A percentile compares a stretch with the other conserved stretches of the same genome.
phyloP scores from a whole-genome alignment of 768 basidiomycete species.

The Nidularia pulvinata region DNA sequence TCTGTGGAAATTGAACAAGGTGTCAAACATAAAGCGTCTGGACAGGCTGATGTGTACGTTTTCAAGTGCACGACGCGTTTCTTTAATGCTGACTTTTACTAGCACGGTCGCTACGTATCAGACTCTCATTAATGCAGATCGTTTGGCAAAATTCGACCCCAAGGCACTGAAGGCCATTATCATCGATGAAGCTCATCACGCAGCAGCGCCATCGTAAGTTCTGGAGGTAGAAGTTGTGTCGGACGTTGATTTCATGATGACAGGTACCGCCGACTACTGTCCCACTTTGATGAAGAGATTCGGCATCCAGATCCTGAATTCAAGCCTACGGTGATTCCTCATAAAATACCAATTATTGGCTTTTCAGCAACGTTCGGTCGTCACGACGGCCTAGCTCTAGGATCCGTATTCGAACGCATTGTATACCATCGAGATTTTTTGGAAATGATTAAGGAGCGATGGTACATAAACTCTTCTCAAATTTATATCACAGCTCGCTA shows the following conservation, averaged over 20 bases:
- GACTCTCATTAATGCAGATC: constrained; percentile 63
- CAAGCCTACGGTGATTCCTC: constrained; percentile 29
- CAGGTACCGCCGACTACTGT: constrained; percentile 82
- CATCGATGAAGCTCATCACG: constrained; percentile 95
- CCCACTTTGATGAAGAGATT: constrained; percentile 75
- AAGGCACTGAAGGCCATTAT: constrained; percentile 70
- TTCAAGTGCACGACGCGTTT: too few relatives aligned
- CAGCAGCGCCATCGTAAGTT: constrained; percentile 85
- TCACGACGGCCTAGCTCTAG: constrained; percentile 88
- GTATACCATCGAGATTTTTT: constrained; percentile 92
- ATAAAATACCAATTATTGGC: constrained; percentile 82
- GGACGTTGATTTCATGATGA: too few relatives aligned
- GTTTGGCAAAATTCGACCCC: constrained; percentile 79
- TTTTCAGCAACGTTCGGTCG: constrained; percentile 96
- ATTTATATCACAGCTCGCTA: background rate
- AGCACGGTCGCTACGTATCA: constrained; percentile 93
- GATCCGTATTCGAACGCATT: constrained; percentile 86
- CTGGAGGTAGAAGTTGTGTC: background rate
- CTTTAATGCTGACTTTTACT: too few relatives aligned
- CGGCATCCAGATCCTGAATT: constrained; percentile 47
- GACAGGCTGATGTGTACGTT: constrained; percentile 82
- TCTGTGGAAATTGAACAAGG: constrained; percentile 94
- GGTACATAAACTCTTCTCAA: constrained; percentile 38
- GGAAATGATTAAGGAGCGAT: constrained; percentile 92
- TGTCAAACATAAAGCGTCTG: constrained; percentile 67